Evolutionary conservation across 257 asterid genomes (phyloP).

Genomic region (Mentha longifolia): DNA sequence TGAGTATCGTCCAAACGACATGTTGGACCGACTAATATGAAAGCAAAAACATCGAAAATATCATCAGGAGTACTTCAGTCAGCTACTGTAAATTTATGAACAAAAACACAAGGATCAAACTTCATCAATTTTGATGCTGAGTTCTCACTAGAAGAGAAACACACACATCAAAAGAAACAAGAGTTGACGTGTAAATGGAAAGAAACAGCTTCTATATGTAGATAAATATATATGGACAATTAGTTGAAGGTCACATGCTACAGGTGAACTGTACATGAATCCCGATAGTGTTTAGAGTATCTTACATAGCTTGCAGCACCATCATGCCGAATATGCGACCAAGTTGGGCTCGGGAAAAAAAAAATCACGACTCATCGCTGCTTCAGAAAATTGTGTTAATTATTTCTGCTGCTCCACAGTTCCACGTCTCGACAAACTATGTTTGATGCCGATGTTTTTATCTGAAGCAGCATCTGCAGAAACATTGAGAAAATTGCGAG

Average conservation of each 20-base stretch:
- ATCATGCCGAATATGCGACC: neutral
- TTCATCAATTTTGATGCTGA: neutral
- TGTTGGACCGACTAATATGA: too few relatives aligned
- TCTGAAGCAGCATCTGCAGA: slow-evolving; percentile 37
- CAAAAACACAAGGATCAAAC: neutral
- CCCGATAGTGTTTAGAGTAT: slow-evolving; percentile 25
- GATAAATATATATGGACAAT: slow-evolving; percentile 42
- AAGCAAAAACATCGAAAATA: too few relatives aligned
- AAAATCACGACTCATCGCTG: slow-evolving; percentile 48
- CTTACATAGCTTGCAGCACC: slow-evolving; percentile 23
- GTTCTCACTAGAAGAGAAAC: neutral
- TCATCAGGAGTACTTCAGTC: too few relatives aligned
- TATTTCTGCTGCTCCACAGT: slow-evolving; percentile 36
- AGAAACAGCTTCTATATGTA: neutral
- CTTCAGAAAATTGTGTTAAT: slow-evolving; percentile 36
- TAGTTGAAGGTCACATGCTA: slow-evolving; percentile 37
- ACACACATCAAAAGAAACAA: slow-evolving; percentile 21
- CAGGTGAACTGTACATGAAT: slow-evolving; percentile 40
- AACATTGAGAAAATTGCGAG: slow-evolving; percentile 35
- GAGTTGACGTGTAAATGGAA: neutral
- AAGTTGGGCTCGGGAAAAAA: slow-evolving; percentile 37
- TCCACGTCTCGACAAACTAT: slow-evolving; percentile 29
- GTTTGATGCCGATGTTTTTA: slow-evolving; percentile 30
- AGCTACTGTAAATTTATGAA: too few relatives aligned
- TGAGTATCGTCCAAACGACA: too few relatives aligned